Evolutionary conservation across 768 basidiomycete species (phyloP), one percentile per base, ranked within the genome.

Genomic region (Podaxis sp.): DNA sequence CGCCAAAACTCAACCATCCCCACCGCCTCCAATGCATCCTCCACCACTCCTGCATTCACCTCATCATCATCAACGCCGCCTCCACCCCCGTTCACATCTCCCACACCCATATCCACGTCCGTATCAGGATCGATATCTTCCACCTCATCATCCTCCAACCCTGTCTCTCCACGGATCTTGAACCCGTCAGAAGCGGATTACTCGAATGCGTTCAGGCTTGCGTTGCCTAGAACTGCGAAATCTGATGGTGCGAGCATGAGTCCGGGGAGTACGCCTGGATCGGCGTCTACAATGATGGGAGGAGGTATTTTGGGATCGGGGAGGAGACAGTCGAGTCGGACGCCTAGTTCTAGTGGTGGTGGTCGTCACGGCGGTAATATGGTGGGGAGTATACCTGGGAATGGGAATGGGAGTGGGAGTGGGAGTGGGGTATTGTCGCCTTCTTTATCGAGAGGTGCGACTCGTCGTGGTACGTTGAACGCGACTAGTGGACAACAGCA

Each of bases 111-210:
- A 47, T 49, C 54, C 19, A 38, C 54, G 17, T 19, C 51, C 24
- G 2, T 17, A 11, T 25, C 53, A 15, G 11, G 19, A 13, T 50
- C 57, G 25, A 55, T 29, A 24, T 25, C 40, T 49, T 27, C 40
- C 3, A 46, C 41, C 36, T 27, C 57, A 13, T 50, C 54, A 47
- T 36, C 53, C 6, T 52, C 55, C 4, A 62, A 56, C 15, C 55
- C 61, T 2, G 61, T 55, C 8, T 62, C 61, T 24, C 61, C 61
- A n/a, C 37, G 54, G 13, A 53, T 56, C 24, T n/a, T 49, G 22
- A 49, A 62, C n/a, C 59, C 52, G 2, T 38, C 54, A 4, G 47
- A 49, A 19, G 56, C 55, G n/a, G 54, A 62, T 49, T 62, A 62
- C 22, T 62, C 61, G 12, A 55, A n/a, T 36, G 54, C 46, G 24